These are phyloP conservation scores for Malassezia pachydermatis DNA, from an alignment of 1,284 basidiomycete genomes.

Conservation along the genomic window DNA sequence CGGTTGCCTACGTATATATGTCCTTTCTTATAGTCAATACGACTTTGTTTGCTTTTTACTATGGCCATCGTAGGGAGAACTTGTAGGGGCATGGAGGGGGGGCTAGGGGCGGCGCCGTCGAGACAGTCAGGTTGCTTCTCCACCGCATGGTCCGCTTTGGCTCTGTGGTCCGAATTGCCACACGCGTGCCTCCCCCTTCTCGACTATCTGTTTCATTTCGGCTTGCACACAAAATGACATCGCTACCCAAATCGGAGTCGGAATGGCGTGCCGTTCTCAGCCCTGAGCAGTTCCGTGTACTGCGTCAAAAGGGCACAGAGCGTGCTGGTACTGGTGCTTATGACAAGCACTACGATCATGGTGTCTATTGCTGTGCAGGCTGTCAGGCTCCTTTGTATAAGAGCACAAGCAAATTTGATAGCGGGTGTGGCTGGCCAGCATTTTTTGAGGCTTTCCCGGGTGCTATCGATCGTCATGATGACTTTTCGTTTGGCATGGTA, in stretches of 20 bases:
- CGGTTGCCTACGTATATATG: no score
- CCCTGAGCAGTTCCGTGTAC: conserved; percentile 75
- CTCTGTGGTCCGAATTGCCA: no score
- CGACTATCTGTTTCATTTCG: no score
- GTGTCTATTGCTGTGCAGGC: conserved; percentile 58
- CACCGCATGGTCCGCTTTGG: no score
- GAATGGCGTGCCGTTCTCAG: conserved; percentile 77
- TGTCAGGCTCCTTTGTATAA: conserved; percentile 50
- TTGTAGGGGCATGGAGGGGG: no score
- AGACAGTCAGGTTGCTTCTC: no score
- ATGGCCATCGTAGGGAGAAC: no score
- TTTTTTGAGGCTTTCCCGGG: conserved; percentile 91
- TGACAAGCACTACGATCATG: conserved; percentile 58
- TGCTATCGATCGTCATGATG: conserved; percentile 59
- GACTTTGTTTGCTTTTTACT: no score
- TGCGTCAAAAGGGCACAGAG: conserved; percentile 82
- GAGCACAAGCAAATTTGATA: conserved; percentile 80
- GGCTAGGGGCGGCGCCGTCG: no score
- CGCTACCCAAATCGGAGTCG: conserved; percentile 58
- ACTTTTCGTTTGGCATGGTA: conserved; percentile 50
- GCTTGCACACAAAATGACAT: no score
- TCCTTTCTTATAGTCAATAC: no score
- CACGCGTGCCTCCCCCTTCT: no score
- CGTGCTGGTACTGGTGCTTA: conserved; percentile 65
- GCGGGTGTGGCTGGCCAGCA: conserved; percentile 92